Evolutionary conservation across 352 stramenopile species (phyloP), one percentile per base, ranked within the genome.

Genomic region (Pythium dissimile): DNA sequence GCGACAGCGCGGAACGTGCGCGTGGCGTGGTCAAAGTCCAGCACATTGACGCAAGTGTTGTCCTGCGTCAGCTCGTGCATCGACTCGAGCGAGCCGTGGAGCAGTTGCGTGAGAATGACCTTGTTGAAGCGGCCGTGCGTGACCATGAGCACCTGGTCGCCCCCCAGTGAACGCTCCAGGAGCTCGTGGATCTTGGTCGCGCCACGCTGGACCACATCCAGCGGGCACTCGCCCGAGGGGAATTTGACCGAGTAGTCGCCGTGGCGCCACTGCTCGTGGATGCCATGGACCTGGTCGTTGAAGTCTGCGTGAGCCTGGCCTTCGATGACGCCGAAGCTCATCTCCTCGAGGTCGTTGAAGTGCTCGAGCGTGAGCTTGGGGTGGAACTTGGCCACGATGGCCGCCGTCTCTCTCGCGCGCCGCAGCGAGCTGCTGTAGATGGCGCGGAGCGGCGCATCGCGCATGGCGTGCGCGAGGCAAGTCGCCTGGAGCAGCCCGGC

Each of bases 71-170:
- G 69, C 12, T 80, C 70, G 26, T 85, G 70, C 76, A 92, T 93
- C 28, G 76, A 55, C 2, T 66, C 66, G 18, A 91, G 62, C 11
- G 63, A 65, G 41, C 75, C 77, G 47, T 89, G 66, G 42, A 91
- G 73, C 66, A 92, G 58, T 26, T 86, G 77, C 18, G 81, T 70
- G 30, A 93, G 64, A 35, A 92, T 70, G 39, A 93, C 77, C 69
- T 90, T 91, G 66, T 93, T 93, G 72, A 93, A 93, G 54, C 83
- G 81, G 34, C 83, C 83, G 64, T 93, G 83, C 16, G 81, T 85
- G 41, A 93, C 83, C 53, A 91, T 80, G 18, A 89, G 71, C 44
- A 93, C 69, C 50, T 91, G 79, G 58, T 86, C 74, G 38, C 73
- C 62, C 12, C 74, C 67, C 1, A 45, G 37, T 8, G 70, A 59